Evolutionary conservation across 1,139 yeast species (phyloP), one percentile per base, ranked within the genome.

Genomic region (Blastobotrys persicus): DNA sequence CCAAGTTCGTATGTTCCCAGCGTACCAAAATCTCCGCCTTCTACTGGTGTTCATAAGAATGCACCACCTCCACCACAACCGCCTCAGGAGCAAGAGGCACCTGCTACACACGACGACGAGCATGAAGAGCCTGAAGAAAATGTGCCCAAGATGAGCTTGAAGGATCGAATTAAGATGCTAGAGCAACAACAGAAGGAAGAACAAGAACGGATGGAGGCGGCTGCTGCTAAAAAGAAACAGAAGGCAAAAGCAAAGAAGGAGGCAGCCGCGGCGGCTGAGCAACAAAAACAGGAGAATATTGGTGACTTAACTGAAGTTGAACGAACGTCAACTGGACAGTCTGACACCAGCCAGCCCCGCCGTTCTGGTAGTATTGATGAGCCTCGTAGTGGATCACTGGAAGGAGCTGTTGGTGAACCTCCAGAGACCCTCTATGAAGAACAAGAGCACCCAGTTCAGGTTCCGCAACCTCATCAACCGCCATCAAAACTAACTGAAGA

Each of bases 161-260:
- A 86, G 63, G 97, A 92, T 58, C 78, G 98, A 56, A 88, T 92
- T 63, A 88, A 88, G 9, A 64, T 88, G 62, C 73, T 92, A 48
- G 96, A 91, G 64, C 80, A 88, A 62, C 83, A 83, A 52, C 96
- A 88, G 65, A 79, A 79, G 50, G 88, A 86, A 60, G 95, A 88
- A 61, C 88, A 85, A 4, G 91, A 85, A 58, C 77, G 86, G 46
- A 81, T 80, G 51, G 87, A 78, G 23, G 87, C 85, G 1, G 78
- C 83, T 5, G 77, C 77, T 55, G 77, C 79, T 58, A 77, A 77
- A 53, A 81, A 80, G 55, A 83, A 80, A 61, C 77, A 79, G 55
- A 77, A 75, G 60, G 74, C 44, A 9, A 46, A 43, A 2, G 51
- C 51, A 9, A 42, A 43, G 12, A 47, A 40, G 20, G 53, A 55